phyloP scores from a whole-genome alignment of 2,329 filamentous ascomycete species.

The Microsporum audouinii region DNA sequence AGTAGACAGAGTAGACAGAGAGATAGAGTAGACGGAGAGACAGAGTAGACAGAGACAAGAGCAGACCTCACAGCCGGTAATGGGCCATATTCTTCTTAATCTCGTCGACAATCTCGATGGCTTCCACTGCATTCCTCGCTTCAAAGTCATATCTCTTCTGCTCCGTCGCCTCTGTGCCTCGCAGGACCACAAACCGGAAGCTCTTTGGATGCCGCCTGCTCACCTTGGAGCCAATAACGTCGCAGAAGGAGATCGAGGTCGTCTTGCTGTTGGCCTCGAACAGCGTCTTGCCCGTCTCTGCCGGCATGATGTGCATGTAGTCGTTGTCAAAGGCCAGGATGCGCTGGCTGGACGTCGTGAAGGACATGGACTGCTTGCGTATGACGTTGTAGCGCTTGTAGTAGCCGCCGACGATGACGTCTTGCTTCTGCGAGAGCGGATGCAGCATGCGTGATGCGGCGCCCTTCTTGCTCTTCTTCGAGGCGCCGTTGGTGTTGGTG shows the following conservation, averaged over 20 bases:
- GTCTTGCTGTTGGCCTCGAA: conserved; percentile 41
- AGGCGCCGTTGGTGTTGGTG: conserved; percentile 18
- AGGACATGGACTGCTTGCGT: conserved; percentile 55
- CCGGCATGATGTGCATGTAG: conserved; percentile 54
- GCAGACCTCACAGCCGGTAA: conserved; percentile 21
- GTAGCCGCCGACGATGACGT: conserved; percentile 35
- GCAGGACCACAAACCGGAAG: conserved; percentile 50
- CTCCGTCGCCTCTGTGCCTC: conserved; percentile 50
- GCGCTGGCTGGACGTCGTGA: conserved; percentile 49
- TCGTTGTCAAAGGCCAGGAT: conserved; percentile 54
- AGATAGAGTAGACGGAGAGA: not conserved
- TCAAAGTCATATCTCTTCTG: conserved; percentile 59
- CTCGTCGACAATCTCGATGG: conserved; percentile 51
- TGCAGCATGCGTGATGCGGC: conserved; percentile 29
- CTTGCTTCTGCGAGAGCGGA: conserved; percentile 38
- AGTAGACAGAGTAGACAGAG: not conserved
- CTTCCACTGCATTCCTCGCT: conserved; percentile 46
- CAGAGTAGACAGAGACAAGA: not conserved
- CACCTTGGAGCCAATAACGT: conserved; percentile 55
- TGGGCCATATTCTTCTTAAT: conserved; percentile 48
- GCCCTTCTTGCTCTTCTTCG: conserved; percentile 36
- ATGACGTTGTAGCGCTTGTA: conserved; percentile 54
- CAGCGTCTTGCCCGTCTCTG: conserved; percentile 42
- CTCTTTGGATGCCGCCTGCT: conserved; percentile 53
- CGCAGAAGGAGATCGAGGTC: conserved; percentile 52